These are phyloP conservation scores for Kodamaea kaohsiungensis DNA, from an alignment of 805 yeast genomes.

Conservation along the genomic window DNA sequence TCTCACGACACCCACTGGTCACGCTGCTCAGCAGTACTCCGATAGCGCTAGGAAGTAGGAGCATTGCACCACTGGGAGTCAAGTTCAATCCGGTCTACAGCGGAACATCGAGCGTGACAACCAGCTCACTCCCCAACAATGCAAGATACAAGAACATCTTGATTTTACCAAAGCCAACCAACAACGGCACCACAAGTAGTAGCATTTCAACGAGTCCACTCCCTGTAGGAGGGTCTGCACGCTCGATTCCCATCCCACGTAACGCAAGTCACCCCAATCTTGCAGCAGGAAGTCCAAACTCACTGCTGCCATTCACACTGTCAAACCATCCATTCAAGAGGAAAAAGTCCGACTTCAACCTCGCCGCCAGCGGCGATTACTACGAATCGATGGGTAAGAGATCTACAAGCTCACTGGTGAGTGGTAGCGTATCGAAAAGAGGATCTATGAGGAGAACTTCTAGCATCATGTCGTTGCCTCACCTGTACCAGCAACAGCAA, in stretches of 20 bases:
- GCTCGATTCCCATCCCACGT: conserved; percentile 34
- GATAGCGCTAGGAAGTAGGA: conserved; percentile 4
- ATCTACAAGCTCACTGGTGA: conserved; percentile 7
- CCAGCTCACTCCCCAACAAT: conserved; percentile 5
- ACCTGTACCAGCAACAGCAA: conserved; percentile 2
- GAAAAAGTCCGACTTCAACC: conserved; percentile 40
- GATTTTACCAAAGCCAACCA: conserved; percentile 41
- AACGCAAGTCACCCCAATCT: conserved; percentile 7
- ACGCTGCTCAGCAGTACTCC: conserved; percentile 2
- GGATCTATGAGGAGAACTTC: conserved; percentile 7
- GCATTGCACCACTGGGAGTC: conserved; percentile 6
- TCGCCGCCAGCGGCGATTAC: conserved; percentile 15
- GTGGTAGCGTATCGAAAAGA: conserved; percentile 15
- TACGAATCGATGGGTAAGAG: conserved; percentile 14
- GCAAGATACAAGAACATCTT: conserved; percentile 37
- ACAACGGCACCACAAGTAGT: conserved; percentile 6
- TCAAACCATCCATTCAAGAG: conserved; percentile 40
- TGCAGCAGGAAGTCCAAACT: conserved; percentile 11
- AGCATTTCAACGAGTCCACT: neutral
- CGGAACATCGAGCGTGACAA: neutral
- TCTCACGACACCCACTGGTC: conserved; percentile 7
- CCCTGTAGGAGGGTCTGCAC: conserved; percentile 9
- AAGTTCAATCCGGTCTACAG: conserved; percentile 6
- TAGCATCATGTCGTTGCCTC: conserved; percentile 4
- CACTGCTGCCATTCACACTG: conserved; percentile 7